Percentiles rank a stretch among this genome's conserved stretches.
These are phyloP conservation scores for Ogataea saltuana DNA, from an alignment of 805 yeast species.

Conservation along the genomic window DNA sequence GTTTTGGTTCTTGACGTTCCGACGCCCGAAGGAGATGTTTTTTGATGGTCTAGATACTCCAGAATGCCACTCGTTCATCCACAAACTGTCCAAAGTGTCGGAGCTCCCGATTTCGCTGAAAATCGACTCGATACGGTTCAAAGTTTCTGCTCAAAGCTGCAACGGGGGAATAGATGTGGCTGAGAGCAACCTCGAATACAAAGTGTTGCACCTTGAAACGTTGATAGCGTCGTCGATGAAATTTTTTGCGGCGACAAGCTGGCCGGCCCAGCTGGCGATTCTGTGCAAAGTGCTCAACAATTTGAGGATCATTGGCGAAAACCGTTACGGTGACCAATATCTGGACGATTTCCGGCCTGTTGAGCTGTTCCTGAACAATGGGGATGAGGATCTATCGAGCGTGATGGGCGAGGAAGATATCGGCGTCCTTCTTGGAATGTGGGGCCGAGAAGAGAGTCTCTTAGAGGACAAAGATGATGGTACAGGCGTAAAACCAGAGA, in stretches of 20 bases:
- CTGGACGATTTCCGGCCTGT: slow-evolving; percentile 13
- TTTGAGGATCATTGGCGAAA: slow-evolving; percentile 11
- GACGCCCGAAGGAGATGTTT: slow-evolving; percentile 17
- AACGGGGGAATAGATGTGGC: neutral
- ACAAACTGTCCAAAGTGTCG: slow-evolving; percentile 10
- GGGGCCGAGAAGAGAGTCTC: slow-evolving; percentile 19
- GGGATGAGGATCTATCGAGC: slow-evolving; percentile 13
- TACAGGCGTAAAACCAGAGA: too few species aligned
- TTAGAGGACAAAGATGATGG: slow-evolving; percentile 11
- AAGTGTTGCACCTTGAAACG: slow-evolving; percentile 20
- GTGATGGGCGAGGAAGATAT: slow-evolving; percentile 16
- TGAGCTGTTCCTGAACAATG: slow-evolving; percentile 16
- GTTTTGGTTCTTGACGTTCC: slow-evolving; percentile 20
- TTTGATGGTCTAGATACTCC: slow-evolving; percentile 23
- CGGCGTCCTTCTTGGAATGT: slow-evolving; percentile 11
- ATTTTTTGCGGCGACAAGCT: slow-evolving; percentile 16
- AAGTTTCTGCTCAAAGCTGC: neutral
- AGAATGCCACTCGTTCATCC: slow-evolving; percentile 16
- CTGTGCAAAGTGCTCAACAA: slow-evolving; percentile 21
- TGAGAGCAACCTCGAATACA: neutral
- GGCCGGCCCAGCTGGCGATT: slow-evolving; percentile 24
- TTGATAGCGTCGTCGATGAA: slow-evolving; percentile 21
- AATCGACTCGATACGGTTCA: slow-evolving; percentile 18
- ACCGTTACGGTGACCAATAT: slow-evolving; percentile 14
- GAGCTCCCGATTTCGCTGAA: slow-evolving; percentile 12